Evolutionary conservation across 352 stramenopile species (phyloP), one percentile per base, ranked within the genome.

Genomic region (Halophytophthora polymorphica): DNA sequence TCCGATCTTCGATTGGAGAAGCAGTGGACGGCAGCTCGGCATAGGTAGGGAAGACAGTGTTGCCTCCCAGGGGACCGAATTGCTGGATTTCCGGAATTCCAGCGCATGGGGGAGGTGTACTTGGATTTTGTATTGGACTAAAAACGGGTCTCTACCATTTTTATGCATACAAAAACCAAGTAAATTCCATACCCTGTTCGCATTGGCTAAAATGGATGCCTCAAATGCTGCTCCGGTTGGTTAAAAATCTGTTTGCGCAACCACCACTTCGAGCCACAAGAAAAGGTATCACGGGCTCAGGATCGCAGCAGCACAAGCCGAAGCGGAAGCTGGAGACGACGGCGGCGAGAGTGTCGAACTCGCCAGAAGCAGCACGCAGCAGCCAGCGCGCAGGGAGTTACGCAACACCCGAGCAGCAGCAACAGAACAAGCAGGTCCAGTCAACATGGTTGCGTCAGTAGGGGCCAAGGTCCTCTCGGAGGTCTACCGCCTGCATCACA

Each of bases 401-500:
- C 1, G 18, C 25, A 7, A 3, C 23, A 53, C 49, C 60, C 58
- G 55, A n/a, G 23, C 39, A 28, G 22, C 4, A 55, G 25, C 19
- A 29, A 29, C 18, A 33, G 14, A 21, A 47, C 25, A 31, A 31
- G 25, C 25, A 31, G 25, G 25, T 31, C 25, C 4, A 31, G 25
- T 31, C 25, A 31, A 8, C 37, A 77, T 66, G 60, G 37, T 55
- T 6, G 75, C 73, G 41, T 76, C 67, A 39, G 57, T 71, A 38
- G 64, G 62, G 39, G 64, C 77, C 40, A 86, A 86, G 54, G 77
- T 90, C 39, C 57, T 93, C 52, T 73, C 82, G 13, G 82, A 90
- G 55, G 81, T 93, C 45, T 90, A 93, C 58, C 82, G 82, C 61
- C 68, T 86, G 58, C 82, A 93, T 58, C 77, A 93, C 61, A 79